A percentile compares a stretch with the other conserved stretches of the same genome.
Evolutionary conservation across 768 basidiomycete genomes (phyloP).

Genomic region (Podaxis rugospora): DNA sequence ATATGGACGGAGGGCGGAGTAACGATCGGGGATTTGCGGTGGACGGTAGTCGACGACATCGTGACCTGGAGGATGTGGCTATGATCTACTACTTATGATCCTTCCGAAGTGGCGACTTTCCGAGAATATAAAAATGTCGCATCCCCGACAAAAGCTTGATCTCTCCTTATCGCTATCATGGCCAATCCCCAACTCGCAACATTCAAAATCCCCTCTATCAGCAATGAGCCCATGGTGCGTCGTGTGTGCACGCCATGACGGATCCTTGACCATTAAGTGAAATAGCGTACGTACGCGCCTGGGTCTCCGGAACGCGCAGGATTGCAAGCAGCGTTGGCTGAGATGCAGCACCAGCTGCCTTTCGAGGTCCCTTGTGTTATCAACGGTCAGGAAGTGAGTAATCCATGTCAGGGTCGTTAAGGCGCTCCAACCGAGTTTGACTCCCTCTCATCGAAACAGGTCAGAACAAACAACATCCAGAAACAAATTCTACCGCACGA

Average conservation of each 20-base stretch:
- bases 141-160: not conserved
- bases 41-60: not conserved
- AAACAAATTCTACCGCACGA: slow-evolving; percentile 85
- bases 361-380: slow-evolving; percentile 93
- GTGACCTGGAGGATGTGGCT: not conserved
- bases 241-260: not conserved
- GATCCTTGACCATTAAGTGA: not conserved
- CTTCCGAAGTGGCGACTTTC: not conserved
- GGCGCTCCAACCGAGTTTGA: slow-evolving; percentile 1
- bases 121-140: not conserved
- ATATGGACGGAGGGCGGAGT: not conserved
- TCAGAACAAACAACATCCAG: slow-evolving; percentile 75
- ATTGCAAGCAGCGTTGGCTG: slow-evolving; percentile 64
- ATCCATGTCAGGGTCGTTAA: not conserved
- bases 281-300: slow-evolving; percentile 69
- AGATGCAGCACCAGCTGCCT: slow-evolving; percentile 82
- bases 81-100: not conserved
- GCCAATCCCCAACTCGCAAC: slow-evolving; percentile 71
- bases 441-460: too few relatives aligned
- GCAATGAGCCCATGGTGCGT: slow-evolving; percentile 93
- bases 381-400: slow-evolving; percentile 77
- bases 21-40: not conserved
- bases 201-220: slow-evolving; percentile 80
- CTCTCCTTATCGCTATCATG: slow-evolving; percentile 37
- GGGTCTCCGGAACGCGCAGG: slow-evolving; percentile 75